Percentiles rank a stretch among this genome's conserved stretches.
phyloP scores from a whole-genome alignment of 208 protist genomes.

The Angomonas ambiguus region DNA sequence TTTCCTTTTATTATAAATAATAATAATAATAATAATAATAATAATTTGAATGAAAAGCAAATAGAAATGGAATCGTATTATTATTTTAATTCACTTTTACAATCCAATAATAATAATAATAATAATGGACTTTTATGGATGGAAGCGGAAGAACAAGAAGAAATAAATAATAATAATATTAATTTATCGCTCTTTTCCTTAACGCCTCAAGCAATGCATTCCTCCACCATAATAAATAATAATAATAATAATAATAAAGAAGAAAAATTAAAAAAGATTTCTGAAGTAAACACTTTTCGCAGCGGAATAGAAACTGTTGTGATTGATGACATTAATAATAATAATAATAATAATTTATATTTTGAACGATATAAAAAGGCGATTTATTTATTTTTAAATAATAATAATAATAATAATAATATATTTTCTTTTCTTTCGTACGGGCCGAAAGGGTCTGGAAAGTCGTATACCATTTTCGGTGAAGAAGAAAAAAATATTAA shows the following conservation, averaged over 20 bases:
- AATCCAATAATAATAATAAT: constrained; percentile 4
- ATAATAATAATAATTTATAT: neutral
- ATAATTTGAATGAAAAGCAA: no score
- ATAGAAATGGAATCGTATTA: neutral
- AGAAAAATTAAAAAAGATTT: neutral
- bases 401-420: constrained; percentile 6
- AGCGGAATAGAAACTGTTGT: no score
- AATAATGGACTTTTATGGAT: constrained; percentile 1
- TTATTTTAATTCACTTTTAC: neutral
- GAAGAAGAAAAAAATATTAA: neutral
- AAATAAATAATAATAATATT: constrained; percentile 17
- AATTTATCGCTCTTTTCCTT: constrained; percentile 15
- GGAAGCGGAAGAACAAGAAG: no score
- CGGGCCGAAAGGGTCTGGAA: neutral
- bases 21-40: no score
- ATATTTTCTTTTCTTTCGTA: neutral
- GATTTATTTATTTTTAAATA: constrained; percentile 8
- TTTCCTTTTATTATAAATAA: no score
- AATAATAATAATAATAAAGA: neutral
- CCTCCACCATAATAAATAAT: no score
- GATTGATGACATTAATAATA: constrained; percentile 12
- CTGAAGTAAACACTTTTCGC: neutral
- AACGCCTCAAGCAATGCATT: no score
- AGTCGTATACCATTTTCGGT: neutral
- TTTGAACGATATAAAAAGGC: neutral